phyloP scores from a whole-genome alignment of 352 stramenopile species.

The Phytopythium sindhum region DNA sequence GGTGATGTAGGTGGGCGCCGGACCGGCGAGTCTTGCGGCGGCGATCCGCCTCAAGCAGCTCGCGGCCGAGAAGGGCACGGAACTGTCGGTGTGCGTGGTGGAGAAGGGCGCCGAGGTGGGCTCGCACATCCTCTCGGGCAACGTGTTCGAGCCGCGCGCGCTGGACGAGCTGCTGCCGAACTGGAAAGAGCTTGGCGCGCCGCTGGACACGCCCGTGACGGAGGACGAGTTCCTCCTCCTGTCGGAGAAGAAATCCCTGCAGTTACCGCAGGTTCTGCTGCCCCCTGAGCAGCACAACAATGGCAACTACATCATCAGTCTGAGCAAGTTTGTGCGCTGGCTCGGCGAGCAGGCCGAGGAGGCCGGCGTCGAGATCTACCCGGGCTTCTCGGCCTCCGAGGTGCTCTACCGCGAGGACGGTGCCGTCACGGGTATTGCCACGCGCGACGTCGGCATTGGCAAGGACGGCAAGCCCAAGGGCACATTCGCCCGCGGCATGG shows the following conservation, averaged over 20 bases:
- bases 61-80: constrained; percentile 88
- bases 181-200: constrained; percentile 89
- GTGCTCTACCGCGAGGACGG: constrained; percentile 84
- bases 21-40: constrained; percentile 92
- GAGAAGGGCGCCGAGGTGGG: constrained; percentile 96
- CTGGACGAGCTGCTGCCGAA: constrained; percentile 96
- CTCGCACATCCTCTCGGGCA: constrained; percentile 98
- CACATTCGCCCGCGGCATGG: constrained; percentile 97
- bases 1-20: constrained; percentile 52
- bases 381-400: constrained; percentile 96
- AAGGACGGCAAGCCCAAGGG: constrained; percentile 95
- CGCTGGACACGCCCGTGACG: constrained; percentile 91
- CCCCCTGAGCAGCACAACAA: constrained; percentile 96
- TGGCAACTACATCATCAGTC: constrained; percentile 98
- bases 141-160: constrained; percentile 98
- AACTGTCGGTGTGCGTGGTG: constrained; percentile 94
- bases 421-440: constrained; percentile 93
- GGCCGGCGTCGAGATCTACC: constrained; percentile 98
- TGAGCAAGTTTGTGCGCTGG: constrained; percentile 97
- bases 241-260: constrained; percentile 81
- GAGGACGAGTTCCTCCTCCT: constrained; percentile 95
- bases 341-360: constrained; percentile 96
- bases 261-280: constrained; percentile 92
- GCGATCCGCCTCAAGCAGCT: constrained; percentile 99
- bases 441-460: constrained; percentile 96